Conservation (phyloP, 495 filamentous ascomycete genomes). For the Elaphomyces granulatus region DNA sequence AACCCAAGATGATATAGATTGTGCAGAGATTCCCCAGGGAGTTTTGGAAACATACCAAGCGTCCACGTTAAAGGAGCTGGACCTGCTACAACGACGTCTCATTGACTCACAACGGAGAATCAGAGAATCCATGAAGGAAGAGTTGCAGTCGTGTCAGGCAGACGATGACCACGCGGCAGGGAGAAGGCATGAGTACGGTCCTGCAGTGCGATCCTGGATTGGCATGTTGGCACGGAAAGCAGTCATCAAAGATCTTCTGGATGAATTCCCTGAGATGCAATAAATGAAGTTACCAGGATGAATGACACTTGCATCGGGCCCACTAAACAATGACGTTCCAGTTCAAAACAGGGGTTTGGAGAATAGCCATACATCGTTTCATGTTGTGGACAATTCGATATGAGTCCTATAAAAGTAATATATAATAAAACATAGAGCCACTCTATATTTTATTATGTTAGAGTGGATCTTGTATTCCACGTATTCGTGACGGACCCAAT, state of each 20-base stretch:
- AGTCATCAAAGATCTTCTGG: slow-evolving; percentile 17
- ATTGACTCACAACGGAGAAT: slow-evolving; percentile 21
- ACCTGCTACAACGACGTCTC: slow-evolving; percentile 17
- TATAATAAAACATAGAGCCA: no score
- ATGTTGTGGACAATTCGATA: no score
- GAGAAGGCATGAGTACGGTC: slow-evolving; percentile 34
- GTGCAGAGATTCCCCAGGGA: slow-evolving; percentile 10
- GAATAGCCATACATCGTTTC: no score
- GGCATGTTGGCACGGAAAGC: slow-evolving; percentile 30
- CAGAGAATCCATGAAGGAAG: slow-evolving; percentile 27
- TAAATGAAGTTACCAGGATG: no score
- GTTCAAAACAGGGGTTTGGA: no score
- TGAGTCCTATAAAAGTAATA: no score
- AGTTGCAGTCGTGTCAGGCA: slow-evolving; percentile 23
- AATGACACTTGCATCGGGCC: no score
- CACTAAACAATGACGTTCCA: no score
- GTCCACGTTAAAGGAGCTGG: slow-evolving; percentile 15
- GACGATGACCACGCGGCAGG: slow-evolving; percentile 34
- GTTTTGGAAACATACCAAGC: slow-evolving; percentile 9
- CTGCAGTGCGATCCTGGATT: slow-evolving; percentile 31
- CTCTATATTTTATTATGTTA: no score
- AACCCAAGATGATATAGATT: slow-evolving; percentile 20
- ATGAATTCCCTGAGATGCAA: neutral
- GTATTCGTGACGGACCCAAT: no score
- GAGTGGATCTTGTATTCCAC: no score